These are phyloP conservation scores for Torulaspora maleeae DNA, from an alignment of 805 yeast species.

Conservation along the genomic window DNA sequence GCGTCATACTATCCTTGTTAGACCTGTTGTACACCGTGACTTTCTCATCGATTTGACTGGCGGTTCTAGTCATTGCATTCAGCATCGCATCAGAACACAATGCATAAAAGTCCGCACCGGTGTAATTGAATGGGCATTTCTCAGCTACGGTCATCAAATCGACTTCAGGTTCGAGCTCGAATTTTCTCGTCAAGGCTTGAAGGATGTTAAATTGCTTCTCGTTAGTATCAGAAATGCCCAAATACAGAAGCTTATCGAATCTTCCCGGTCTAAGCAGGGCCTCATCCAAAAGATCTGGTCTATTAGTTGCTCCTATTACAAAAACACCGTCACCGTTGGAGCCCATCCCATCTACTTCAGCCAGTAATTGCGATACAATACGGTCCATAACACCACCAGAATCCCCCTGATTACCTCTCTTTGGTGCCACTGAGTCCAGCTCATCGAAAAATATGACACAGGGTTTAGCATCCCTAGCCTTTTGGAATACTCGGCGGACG, in stretches of 20 bases:
- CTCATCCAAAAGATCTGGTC: conserved; percentile 93
- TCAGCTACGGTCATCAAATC: conserved; percentile 56
- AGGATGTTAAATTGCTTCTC: conserved; percentile 82
- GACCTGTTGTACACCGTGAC: conserved; percentile 48
- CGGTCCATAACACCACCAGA: conserved; percentile 99
- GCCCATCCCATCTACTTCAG: conserved; percentile 96
- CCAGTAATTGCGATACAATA: conserved; percentile 89
- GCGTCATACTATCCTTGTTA: conserved; percentile 47
- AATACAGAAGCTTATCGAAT: conserved; percentile 89
- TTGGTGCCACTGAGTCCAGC: conserved; percentile 96
- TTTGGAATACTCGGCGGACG: conserved; percentile 88
- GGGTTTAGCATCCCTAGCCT: conserved; percentile 93
- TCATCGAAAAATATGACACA: conserved; percentile 98
- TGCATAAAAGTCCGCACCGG: conserved; percentile 98
- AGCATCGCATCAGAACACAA: conserved; percentile 93
- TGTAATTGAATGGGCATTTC: conserved; percentile 79
- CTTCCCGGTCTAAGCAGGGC: conserved; percentile 91
- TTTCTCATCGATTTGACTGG: conserved; percentile 66
- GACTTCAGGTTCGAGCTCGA: conserved; percentile 56
- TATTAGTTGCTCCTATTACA: conserved; percentile 97
- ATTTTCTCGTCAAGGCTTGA: conserved; percentile 84
- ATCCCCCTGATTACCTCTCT: conserved; percentile 97
- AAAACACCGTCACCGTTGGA: conserved; percentile 79
- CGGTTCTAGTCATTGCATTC: conserved; percentile 91
- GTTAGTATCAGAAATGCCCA: conserved; percentile 89